Evolutionary conservation across 495 filamentous ascomycete species (phyloP).

Genomic region (Penicillium desertorum): DNA sequence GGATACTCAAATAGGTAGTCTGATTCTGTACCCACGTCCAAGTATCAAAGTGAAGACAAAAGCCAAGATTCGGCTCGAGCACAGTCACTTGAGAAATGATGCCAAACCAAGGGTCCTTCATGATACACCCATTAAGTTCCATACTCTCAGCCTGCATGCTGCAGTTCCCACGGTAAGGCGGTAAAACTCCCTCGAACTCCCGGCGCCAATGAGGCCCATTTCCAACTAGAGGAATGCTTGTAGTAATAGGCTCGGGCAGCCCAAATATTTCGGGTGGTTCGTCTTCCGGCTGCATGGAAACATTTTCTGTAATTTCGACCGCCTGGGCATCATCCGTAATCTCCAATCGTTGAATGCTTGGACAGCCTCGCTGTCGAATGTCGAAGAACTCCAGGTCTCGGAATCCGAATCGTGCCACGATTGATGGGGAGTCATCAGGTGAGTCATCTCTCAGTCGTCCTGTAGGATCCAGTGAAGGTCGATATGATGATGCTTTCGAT

Average conservation of each 20-base stretch:
- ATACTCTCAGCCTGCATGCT: conserved; percentile 32
- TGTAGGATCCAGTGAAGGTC: conserved; percentile 55
- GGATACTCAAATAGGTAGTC: conserved; percentile 31
- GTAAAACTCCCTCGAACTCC: conserved; percentile 44
- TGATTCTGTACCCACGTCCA: conserved; percentile 19
- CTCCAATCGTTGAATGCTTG: conserved; percentile 52
- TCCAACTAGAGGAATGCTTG: conserved; percentile 55
- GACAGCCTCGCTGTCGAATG: conserved; percentile 57
- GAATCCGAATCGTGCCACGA: conserved; percentile 57
- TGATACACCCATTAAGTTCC: conserved; percentile 16
- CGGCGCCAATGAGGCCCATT: conserved; percentile 54
- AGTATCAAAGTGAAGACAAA: conserved; percentile 50
- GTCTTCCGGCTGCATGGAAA: conserved; percentile 47
- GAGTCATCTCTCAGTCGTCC: conserved; percentile 36
- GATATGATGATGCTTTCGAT: conserved; percentile 52
- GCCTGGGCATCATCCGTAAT: conserved; percentile 49
- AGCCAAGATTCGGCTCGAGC: conserved; percentile 50
- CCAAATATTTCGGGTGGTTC: conserved; percentile 13
- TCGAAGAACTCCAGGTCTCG: conserved; percentile 56
- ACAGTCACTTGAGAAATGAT: conserved; percentile 57
- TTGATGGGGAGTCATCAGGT: conserved; percentile 44
- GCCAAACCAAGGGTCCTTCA: conserved; percentile 36
- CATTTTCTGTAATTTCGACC: conserved; percentile 51
- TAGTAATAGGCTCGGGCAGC: conserved; percentile 41
- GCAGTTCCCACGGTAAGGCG: conserved; percentile 39